These are phyloP conservation scores for Apiosordaria backusii DNA, from an alignment of 495 filamentous ascomycete genomes.

Conservation along the genomic window DNA sequence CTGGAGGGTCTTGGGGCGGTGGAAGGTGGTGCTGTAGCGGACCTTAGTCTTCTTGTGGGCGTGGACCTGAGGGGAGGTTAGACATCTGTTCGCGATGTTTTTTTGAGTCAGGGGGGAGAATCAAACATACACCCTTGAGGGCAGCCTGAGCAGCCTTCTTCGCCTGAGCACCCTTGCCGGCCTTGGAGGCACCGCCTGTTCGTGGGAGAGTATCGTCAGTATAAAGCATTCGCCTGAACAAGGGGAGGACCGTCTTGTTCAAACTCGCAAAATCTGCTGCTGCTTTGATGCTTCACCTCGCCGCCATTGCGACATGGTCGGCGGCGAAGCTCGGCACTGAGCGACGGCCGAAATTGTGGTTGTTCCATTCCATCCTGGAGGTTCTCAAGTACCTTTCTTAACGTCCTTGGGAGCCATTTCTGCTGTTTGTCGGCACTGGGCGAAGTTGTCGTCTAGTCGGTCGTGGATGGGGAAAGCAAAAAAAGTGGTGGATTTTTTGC, in stretches of 20 bases:
- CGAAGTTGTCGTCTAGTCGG: slow-evolving; percentile 28
- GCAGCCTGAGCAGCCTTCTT: slow-evolving; percentile 89
- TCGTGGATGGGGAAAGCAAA: slow-evolving; percentile 25
- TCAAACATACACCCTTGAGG: slow-evolving; percentile 75
- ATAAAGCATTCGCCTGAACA: slow-evolving; percentile 41
- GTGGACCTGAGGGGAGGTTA: slow-evolving; percentile 51
- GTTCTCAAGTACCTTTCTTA: slow-evolving; percentile 63
- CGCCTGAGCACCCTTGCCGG: slow-evolving; percentile 70
- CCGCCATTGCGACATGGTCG: slow-evolving; percentile 18
- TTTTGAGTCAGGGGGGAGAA: neutral
- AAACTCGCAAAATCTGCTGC: slow-evolving; percentile 61
- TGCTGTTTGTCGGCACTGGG: slow-evolving; percentile 46
- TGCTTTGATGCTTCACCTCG: slow-evolving; percentile 49
- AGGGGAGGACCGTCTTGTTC: slow-evolving; percentile 33
- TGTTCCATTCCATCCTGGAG: slow-evolving; percentile 17
- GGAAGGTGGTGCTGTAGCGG: slow-evolving; percentile 90
- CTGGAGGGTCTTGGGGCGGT: slow-evolving; percentile 90
- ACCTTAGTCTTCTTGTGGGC: slow-evolving; percentile 90
- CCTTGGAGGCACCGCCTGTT: slow-evolving; percentile 55
- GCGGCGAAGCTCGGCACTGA: slow-evolving; percentile 33
- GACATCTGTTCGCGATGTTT: neutral
- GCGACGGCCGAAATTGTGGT: slow-evolving; percentile 34
- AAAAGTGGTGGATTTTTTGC: slow-evolving; percentile 18
- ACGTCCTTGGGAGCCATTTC: slow-evolving; percentile 69
- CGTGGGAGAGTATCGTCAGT: slow-evolving; percentile 28